Conservation (phyloP, 805 yeast genomes). For the Wickerhamomyces bovis region DNA sequence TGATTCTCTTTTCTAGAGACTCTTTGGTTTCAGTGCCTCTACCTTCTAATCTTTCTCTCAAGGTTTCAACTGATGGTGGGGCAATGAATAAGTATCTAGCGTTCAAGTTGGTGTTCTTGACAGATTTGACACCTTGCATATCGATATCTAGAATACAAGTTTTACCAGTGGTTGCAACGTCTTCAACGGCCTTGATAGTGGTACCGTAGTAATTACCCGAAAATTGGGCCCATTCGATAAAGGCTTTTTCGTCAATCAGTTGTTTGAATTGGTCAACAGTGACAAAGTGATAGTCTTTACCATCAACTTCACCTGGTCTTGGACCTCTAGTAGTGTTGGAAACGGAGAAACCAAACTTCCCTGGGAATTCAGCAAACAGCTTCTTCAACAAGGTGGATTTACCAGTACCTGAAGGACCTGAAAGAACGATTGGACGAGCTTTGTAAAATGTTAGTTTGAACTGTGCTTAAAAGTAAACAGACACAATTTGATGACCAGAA, state of each 20-base stretch:
- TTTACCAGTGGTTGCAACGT: constrained; percentile 48
- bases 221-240: constrained; percentile 97
- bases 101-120: constrained; percentile 72
- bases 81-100: constrained; percentile 85
- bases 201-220: constrained; percentile 98
- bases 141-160: constrained; percentile 93
- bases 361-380: constrained; percentile 86
- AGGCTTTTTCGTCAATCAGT: constrained; percentile 66
- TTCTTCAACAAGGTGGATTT: constrained; percentile 90
- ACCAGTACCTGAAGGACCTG: constrained; percentile 97
- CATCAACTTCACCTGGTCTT: constrained; percentile 85
- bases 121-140: constrained; percentile 97
- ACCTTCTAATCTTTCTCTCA: constrained; percentile 67
- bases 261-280: constrained; percentile 74
- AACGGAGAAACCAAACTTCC: constrained; percentile 86
- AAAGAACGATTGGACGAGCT: constrained; percentile 84
- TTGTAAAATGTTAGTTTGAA: constrained; percentile 21
- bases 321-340: constrained; percentile 92
- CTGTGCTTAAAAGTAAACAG: not conserved
- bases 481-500: not conserved
- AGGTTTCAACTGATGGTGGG: constrained; percentile 84
- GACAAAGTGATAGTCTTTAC: constrained; percentile 83
- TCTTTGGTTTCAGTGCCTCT: constrained; percentile 96
- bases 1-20: constrained; percentile 73
- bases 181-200: constrained; percentile 74